phyloP scores from a whole-genome alignment of 495 filamentous ascomycete genomes.

The Letharia columbiana region DNA sequence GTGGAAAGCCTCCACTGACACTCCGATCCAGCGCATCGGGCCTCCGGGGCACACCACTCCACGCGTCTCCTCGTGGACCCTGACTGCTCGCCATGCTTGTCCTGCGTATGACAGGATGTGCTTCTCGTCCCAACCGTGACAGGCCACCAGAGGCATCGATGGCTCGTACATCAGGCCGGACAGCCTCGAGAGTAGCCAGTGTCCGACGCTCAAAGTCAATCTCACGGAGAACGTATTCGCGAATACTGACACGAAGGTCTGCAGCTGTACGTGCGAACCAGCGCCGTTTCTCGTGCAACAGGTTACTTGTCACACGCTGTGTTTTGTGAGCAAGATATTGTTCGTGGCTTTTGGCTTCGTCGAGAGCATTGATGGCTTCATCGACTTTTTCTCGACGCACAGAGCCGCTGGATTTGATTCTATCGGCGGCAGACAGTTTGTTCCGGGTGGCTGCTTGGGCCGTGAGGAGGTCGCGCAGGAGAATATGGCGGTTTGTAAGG shows the following conservation, averaged over 20 bases:
- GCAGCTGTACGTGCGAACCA: constrained; percentile 84
- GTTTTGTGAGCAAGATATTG: constrained; percentile 72
- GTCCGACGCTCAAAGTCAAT: constrained; percentile 94
- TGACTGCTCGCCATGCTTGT: constrained; percentile 75
- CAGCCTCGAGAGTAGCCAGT: constrained; percentile 81
- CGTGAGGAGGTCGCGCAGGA: constrained; percentile 87
- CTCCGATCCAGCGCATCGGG: constrained; percentile 67
- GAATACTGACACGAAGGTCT: constrained; percentile 69
- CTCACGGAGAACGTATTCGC: constrained; percentile 87
- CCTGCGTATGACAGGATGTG: constrained; percentile 67
- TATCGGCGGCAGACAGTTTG: constrained; percentile 75
- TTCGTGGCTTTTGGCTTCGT: constrained; percentile 77
- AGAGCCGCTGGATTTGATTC: constrained; percentile 71
- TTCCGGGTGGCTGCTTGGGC: constrained; percentile 72
- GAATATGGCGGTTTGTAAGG: constrained; percentile 93
- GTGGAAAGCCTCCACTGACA: constrained; percentile 60
- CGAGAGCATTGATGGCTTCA: constrained; percentile 79
- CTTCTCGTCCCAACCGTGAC: constrained; percentile 77
- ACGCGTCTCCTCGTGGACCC: constrained; percentile 91
- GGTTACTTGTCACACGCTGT: constrained; percentile 76
- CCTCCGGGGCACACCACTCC: constrained; percentile 86
- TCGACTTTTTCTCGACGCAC: constrained; percentile 92
- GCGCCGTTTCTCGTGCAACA: constrained; percentile 77
- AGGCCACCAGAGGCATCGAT: constrained; percentile 89
- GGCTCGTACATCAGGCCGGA: constrained; percentile 83